phyloP scores from a whole-genome alignment of 192 early-diverging fungal genomes.

The Linnemannia zychae region DNA sequence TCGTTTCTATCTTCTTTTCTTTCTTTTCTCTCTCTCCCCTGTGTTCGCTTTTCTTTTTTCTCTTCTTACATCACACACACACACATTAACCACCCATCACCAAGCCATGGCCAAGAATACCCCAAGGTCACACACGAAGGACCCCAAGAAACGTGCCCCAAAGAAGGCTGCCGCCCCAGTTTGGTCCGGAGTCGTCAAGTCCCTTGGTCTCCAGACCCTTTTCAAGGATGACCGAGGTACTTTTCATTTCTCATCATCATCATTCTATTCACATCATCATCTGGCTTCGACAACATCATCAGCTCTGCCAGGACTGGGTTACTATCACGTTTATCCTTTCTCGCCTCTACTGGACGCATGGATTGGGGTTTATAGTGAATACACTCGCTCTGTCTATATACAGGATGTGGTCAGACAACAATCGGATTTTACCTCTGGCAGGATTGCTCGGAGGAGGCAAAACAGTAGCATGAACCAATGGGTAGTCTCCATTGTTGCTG shows the following conservation, averaged over 20 bases:
- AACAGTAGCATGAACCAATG: background rate
- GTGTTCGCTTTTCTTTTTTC: constrained; percentile 13
- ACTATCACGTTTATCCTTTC: background rate
- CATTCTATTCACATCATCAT: background rate
- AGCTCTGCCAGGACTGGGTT: background rate
- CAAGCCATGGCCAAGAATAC: constrained; percentile 27
- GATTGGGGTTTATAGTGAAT: background rate
- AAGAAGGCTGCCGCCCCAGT: constrained; percentile 47
- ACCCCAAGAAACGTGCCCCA: constrained; percentile 31
- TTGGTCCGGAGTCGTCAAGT: constrained; percentile 39
- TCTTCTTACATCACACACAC: constrained; percentile 10
- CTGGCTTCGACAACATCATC: background rate
- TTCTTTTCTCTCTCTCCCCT: background rate
- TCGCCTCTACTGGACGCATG: background rate
- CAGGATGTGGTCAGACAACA: background rate
- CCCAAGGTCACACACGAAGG: constrained; percentile 19
- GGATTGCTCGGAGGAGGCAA: background rate
- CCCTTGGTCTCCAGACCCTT: constrained; percentile 14
- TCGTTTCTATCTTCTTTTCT: constrained; percentile 2
- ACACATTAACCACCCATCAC: constrained; percentile 4
- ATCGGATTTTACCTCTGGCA: background rate
- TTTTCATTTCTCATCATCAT: background rate
- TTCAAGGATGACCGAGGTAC: constrained; percentile 49
- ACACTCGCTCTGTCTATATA: background rate
- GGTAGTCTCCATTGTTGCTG: background rate